Conservation (phyloP, 2,329 filamentous ascomycete species). For the Alternaria rosae region DNA sequence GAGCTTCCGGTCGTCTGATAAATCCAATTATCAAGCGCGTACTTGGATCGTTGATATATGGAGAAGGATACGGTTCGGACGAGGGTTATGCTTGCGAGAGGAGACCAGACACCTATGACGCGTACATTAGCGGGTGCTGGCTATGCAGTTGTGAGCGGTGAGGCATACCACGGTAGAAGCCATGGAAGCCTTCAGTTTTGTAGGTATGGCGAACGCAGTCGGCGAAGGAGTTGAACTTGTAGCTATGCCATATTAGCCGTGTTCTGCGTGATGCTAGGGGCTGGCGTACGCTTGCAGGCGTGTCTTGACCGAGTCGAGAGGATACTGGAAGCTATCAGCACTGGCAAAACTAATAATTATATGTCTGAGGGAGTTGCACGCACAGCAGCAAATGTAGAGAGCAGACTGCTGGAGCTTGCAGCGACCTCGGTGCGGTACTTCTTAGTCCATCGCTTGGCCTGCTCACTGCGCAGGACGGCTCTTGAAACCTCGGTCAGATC, state of each 20-base stretch:
- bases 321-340: conserved; percentile 63
- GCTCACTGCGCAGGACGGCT: conserved; percentile 48
- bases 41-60: conserved; percentile 79
- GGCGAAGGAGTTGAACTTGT: conserved; percentile 76
- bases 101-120: conserved; percentile 72
- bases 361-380: conserved; percentile 21
- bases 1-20: conserved; percentile 70
- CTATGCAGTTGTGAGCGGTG: not conserved
- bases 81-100: conserved; percentile 79
- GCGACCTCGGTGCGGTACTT: conserved; percentile 82
- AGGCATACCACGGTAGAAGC: conserved; percentile 62
- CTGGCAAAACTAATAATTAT: not conserved
- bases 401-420: conserved; percentile 76
- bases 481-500: conserved; percentile 49
- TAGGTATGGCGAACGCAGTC: conserved; percentile 81
- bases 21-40: conserved; percentile 74
- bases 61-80: conserved; percentile 81
- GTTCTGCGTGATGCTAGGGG: not conserved
- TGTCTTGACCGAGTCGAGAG: conserved; percentile 87
- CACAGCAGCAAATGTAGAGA: conserved; percentile 78
- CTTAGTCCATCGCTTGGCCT: conserved; percentile 68
- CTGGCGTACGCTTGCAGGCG: conserved; percentile 75
- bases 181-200: conserved; percentile 58
- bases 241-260: conserved; percentile 50
- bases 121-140: conserved; percentile 19